Evolutionary conservation across 1,284 basidiomycete species (phyloP).

Genomic region (Sanghuangporus weigelae): DNA sequence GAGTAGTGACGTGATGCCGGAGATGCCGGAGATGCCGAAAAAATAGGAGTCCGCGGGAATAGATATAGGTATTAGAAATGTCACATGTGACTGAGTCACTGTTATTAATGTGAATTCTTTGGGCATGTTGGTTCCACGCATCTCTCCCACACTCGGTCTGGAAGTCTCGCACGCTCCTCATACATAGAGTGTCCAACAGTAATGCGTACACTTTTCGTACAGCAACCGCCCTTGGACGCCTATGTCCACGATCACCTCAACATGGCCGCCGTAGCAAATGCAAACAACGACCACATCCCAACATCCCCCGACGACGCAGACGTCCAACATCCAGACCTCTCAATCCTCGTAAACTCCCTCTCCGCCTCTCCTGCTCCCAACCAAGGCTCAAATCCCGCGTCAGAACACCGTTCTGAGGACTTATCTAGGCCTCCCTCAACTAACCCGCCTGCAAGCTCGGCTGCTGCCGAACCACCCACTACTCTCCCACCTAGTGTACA

Average conservation of each 20-base stretch:
- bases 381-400: conserved; percentile 22
- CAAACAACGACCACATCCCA: conserved; percentile 27
- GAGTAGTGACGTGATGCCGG: background rate
- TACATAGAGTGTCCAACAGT: background rate
- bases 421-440: conserved; percentile 7
- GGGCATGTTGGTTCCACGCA: background rate
- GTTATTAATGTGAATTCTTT: background rate
- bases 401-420: background rate
- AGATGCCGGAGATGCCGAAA: background rate
- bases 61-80: background rate
- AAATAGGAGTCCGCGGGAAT: background rate
- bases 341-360: conserved; percentile 37
- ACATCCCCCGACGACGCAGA: conserved; percentile 27
- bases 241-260: conserved; percentile 5
- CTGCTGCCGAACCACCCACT: background rate
- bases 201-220: conserved; percentile 16
- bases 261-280: conserved; percentile 7
- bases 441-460: background rate
- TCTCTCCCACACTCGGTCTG: background rate
- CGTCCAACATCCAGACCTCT: conserved; percentile 33
- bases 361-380: conserved; percentile 24
- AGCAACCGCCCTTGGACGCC: conserved; percentile 5
- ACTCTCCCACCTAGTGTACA: conserved; percentile 6
- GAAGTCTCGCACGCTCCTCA: background rate
- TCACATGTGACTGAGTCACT: background rate